phyloP scores from a whole-genome alignment of 202 grass and related monocot genomes.

The Bolboschoenoplectus hybrid region DNA sequence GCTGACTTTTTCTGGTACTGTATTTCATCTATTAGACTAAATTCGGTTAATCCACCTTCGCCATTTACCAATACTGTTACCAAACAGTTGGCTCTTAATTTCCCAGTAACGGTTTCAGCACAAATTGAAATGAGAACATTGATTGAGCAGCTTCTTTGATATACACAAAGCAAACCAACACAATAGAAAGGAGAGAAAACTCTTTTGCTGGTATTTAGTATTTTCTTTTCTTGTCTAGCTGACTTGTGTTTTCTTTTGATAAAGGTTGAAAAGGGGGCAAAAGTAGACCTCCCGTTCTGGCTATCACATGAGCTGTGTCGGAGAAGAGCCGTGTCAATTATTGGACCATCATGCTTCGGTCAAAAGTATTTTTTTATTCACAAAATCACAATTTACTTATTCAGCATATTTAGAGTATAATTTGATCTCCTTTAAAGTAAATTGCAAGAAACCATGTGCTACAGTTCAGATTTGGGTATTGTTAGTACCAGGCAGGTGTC shows the following conservation, averaged over 20 bases:
- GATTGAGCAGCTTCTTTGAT: not conserved
- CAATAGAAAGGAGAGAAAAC: no score
- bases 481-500: not conserved
- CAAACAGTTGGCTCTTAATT: not conserved
- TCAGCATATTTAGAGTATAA: not conserved
- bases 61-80: not conserved
- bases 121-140: not conserved
- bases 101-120: not conserved
- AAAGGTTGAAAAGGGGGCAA: slow-evolving; percentile 84
- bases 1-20: not conserved
- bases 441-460: not conserved
- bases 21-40: not conserved
- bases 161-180: not conserved
- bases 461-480: not conserved
- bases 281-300: slow-evolving; percentile 86
- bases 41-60: not conserved
- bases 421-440: not conserved
- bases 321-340: slow-evolving; percentile 70
- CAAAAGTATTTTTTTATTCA: slow-evolving; percentile 59
- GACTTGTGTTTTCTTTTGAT: slow-evolving; percentile 19
- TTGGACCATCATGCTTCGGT: slow-evolving; percentile 62
- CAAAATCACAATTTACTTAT: not conserved
- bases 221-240: not conserved
- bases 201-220: not conserved
- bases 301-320: slow-evolving; percentile 67